These are phyloP conservation scores for Fusarium scirpi DNA, from an alignment of 2,329 filamentous ascomycete genomes.

Conservation along the genomic window DNA sequence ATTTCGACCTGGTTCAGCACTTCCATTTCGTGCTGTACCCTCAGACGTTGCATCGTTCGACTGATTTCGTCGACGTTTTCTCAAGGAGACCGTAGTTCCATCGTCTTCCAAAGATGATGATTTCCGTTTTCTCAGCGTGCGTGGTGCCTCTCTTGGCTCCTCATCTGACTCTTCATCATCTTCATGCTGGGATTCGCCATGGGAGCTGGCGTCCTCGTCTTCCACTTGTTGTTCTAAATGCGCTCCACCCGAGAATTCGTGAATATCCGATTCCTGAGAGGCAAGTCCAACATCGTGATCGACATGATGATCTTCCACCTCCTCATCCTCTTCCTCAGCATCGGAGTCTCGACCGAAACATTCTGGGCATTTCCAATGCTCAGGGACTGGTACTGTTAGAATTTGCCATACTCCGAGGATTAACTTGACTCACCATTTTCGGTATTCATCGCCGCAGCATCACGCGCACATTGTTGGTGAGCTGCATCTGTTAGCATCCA, in stretches of 20 bases:
- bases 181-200: slow-evolving; percentile 23
- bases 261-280: slow-evolving; percentile 47
- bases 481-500: slow-evolving; percentile 69
- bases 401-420: not conserved
- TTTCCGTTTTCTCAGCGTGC: slow-evolving; percentile 85
- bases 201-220: slow-evolving; percentile 29
- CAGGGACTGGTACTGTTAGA: slow-evolving; percentile 52
- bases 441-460: slow-evolving; percentile 61
- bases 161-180: slow-evolving; percentile 21
- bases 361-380: slow-evolving; percentile 65
- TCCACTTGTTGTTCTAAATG: slow-evolving; percentile 14
- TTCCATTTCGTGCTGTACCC: slow-evolving; percentile 50
- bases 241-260: slow-evolving; percentile 26
- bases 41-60: slow-evolving; percentile 58
- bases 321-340: slow-evolving; percentile 50
- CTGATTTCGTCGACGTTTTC: slow-evolving; percentile 66
- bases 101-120: slow-evolving; percentile 77
- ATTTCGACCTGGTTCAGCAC: slow-evolving; percentile 48
- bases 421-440: slow-evolving; percentile 48
- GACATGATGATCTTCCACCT: slow-evolving; percentile 38
- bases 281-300: slow-evolving; percentile 39
- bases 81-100: slow-evolving; percentile 63
- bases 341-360: slow-evolving; percentile 56
- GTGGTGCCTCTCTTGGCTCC: slow-evolving; percentile 68
- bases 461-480: slow-evolving; percentile 89